Conservation (phyloP, 345 rosid genomes). For the Melastoma malabathricum region DNA sequence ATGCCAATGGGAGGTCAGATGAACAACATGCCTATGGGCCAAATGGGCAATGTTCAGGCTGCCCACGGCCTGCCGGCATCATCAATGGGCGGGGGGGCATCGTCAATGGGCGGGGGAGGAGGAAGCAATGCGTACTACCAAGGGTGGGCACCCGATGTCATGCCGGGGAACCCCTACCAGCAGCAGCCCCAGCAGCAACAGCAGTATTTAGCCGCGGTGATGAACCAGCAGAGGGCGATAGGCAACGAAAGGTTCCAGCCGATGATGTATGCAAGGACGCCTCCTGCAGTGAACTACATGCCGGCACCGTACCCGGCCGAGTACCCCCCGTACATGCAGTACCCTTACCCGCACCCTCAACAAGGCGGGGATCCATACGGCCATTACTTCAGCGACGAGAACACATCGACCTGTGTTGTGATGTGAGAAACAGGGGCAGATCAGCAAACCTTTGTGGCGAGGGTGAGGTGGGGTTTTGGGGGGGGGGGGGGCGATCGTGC, state of each 20-base stretch:
- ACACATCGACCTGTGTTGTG: conserved; percentile 76
- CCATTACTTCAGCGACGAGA: conserved; percentile 70
- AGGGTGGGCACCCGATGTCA: conserved; percentile 43
- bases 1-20: conserved; percentile 25
- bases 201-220: conserved; percentile 56
- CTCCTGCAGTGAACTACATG: conserved; percentile 70
- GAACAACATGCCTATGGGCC: conserved; percentile 31
- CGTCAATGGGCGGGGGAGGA: conserved; percentile 11
- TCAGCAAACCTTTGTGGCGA: background rate
- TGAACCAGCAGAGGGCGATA: conserved; percentile 82
- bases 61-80: conserved; percentile 76
- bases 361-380: conserved; percentile 26
- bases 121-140: conserved; percentile 43
- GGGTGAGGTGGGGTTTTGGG: conserved; percentile 1
- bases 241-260: conserved; percentile 85
- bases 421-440: conserved; percentile 36
- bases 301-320: conserved; percentile 42
- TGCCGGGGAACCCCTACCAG: conserved; percentile 62
- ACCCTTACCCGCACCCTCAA: conserved; percentile 22
- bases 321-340: conserved; percentile 10
- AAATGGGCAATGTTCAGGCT: conserved; percentile 38
- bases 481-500: background rate
- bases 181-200: conserved; percentile 48
- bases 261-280: conserved; percentile 87
- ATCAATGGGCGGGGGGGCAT: conserved; percentile 28